phyloP scores from a whole-genome alignment of 768 basidiomycete genomes.

The Lepiota subincarnata region DNA sequence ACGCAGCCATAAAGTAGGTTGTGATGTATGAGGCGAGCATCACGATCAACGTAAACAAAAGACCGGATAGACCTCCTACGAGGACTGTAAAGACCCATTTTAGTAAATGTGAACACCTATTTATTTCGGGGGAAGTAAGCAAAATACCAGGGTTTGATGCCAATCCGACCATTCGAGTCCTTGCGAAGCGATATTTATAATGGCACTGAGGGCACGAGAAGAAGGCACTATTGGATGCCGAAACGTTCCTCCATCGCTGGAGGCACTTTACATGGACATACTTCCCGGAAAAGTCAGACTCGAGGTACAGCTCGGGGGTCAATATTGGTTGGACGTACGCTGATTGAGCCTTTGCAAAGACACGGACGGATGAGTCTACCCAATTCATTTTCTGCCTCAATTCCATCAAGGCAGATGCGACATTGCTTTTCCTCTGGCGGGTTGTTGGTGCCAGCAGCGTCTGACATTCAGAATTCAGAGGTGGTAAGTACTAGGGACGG shows the following conservation, averaged over 20 bases:
- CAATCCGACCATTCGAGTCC: slow-evolving; percentile 65
- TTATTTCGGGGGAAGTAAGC: background rate
- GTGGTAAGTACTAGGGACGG: slow-evolving; percentile 6
- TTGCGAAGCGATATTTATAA: slow-evolving; percentile 72
- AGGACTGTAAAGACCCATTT: slow-evolving; percentile 43
- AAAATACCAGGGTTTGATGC: slow-evolving; percentile 71
- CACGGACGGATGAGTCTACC: slow-evolving; percentile 84
- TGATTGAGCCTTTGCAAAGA: slow-evolving; percentile 75
- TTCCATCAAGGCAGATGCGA: slow-evolving; percentile 78
- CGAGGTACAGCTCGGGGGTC: slow-evolving; percentile 14
- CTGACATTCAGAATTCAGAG: slow-evolving; percentile 6
- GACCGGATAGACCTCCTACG: slow-evolving; percentile 54
- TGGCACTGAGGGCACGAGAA: slow-evolving; percentile 78
- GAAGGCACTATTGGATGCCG: slow-evolving; percentile 62
- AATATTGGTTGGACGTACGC: slow-evolving; percentile 29
- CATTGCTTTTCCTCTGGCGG: slow-evolving; percentile 58
- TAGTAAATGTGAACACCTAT: slow-evolving; percentile 5
- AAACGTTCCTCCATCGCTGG: slow-evolving; percentile 66
- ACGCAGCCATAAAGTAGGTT: slow-evolving; percentile 56
- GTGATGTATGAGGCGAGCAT: slow-evolving; percentile 69
- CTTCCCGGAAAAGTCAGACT: slow-evolving; percentile 29
- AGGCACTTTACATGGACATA: slow-evolving; percentile 80
- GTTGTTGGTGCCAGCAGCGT: slow-evolving; percentile 8
- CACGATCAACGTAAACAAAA: slow-evolving; percentile 62
- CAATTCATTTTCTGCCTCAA: slow-evolving; percentile 51